Evolutionary conservation across 2,329 filamentous ascomycete genomes (phyloP).

Genomic region (Colletotrichum abscissum): DNA sequence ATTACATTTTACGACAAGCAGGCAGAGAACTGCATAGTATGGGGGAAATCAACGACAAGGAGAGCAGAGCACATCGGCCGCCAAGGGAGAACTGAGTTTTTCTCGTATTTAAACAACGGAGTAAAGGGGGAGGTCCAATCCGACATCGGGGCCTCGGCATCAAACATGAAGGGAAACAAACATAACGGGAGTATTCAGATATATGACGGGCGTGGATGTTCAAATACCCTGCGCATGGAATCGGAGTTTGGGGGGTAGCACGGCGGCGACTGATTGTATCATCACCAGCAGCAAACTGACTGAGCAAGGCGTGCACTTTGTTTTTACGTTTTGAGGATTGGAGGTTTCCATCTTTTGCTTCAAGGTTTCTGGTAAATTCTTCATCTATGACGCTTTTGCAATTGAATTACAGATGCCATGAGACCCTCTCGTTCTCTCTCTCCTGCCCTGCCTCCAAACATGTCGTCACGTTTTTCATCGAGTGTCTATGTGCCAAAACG

Average conservation of each 20-base stretch:
- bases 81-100: not conserved
- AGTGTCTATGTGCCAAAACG: conserved; percentile 12
- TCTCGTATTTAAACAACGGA: not conserved
- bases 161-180: not conserved
- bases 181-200: not conserved
- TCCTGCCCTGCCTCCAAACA: not conserved
- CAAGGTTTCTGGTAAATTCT: not conserved
- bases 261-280: not conserved
- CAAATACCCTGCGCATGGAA: conserved; percentile 34
- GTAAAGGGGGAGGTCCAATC: not conserved
- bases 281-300: not conserved
- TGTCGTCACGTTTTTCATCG: not conserved
- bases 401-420: conserved; percentile 8
- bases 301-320: not conserved
- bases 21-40: not conserved
- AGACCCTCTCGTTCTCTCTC: not conserved
- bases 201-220: conserved; percentile 26
- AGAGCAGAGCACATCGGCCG: not conserved
- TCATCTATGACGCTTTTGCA: conserved; percentile 32
- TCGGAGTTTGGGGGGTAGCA: conserved; percentile 26
- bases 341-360: conserved; percentile 7
- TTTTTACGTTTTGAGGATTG: not conserved
- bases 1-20: not conserved
- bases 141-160: not conserved
- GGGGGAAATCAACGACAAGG: not conserved